Evolutionary conservation across 2,329 filamentous ascomycete genomes (phyloP), one percentile per base, ranked within the genome.

Genomic region (Fusarium algeriense): DNA sequence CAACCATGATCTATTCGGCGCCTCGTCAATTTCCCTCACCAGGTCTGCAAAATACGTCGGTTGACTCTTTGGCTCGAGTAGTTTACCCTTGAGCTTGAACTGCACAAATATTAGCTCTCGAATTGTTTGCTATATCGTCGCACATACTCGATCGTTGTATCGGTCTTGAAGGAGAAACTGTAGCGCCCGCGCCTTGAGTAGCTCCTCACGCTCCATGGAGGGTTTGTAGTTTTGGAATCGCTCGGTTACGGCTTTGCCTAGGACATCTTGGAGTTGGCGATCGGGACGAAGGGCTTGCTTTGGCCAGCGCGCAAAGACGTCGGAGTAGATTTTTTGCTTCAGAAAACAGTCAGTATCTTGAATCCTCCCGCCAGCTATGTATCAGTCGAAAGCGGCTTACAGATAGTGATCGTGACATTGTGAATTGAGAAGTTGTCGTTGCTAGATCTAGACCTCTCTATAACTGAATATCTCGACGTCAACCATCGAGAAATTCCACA

Each of bases 21-120:
- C 90, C 73, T 87, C 87, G 38, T 91, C 87, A 28, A 92, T 84
- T 78, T 92, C 90, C 57, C 81, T 83, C 2, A 91, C 77, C 34
- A 92, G 79, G 70, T 91, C 87, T 23, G 82, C 78, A 75, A 90
- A 92, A 77, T 92, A 90, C 0, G 85, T 87, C 40, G 90, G 90
- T 71, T 91, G 89, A 75, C 88, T 90, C 77, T 84, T 85, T 17
- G 90, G 90, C 57, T 83, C 80, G 62, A 91, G 80, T 45, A 91
- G 80, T 7, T 80, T 80, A 43, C 86, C 85, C n/a, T 80, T 84
- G 34, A 83, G 77, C 64, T 81, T 80, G 59, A 81, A 82, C 81
- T 83, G 54, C 34, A 28, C 26, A 17, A 6, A 6, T 20, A 56
- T 76, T 48, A 76, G 73, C 40, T 23, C 40, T 41, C 28, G 8